These are phyloP conservation scores for Adenanthera pavonina DNA, from an alignment of 306 rosid species.

Conservation along the genomic window DNA sequence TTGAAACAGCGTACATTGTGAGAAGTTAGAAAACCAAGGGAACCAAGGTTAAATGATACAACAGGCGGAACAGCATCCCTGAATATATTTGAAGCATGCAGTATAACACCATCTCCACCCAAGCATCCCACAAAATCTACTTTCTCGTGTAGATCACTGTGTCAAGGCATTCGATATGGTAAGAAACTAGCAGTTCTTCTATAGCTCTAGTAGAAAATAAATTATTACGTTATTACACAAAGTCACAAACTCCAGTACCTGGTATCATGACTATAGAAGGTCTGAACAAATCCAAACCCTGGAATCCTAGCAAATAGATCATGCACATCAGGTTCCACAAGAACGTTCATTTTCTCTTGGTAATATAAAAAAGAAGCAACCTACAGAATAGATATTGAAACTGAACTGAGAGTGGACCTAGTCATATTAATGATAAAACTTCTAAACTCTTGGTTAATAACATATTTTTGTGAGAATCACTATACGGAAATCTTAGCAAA, in stretches of 20 bases:
- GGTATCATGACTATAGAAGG: conserved; percentile 93
- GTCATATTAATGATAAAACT: conserved; percentile 10
- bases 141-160: conserved; percentile 91
- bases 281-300: conserved; percentile 97
- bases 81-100: conserved; percentile 93
- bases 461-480: background rate
- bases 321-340: conserved; percentile 96
- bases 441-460: background rate
- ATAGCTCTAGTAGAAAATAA: conserved; percentile 2
- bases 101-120: conserved; percentile 98
- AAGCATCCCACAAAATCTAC: conserved; percentile 98
- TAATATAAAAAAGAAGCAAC: conserved; percentile 75
- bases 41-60: conserved; percentile 96
- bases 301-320: conserved; percentile 94
- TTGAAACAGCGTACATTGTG: conserved; percentile 66
- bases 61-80: conserved; percentile 93
- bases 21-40: conserved; percentile 98
- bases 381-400: conserved; percentile 50
- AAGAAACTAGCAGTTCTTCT: conserved; percentile 38
- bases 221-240: conserved; percentile 17
- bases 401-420: conserved; percentile 29
- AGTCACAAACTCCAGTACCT: conserved; percentile 49
- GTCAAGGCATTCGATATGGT: conserved; percentile 43
- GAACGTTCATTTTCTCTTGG: conserved; percentile 90
- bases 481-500: background rate